Evolutionary conservation across 1,284 basidiomycete genomes (phyloP).

Genomic region (Pseudozyma sp.): DNA sequence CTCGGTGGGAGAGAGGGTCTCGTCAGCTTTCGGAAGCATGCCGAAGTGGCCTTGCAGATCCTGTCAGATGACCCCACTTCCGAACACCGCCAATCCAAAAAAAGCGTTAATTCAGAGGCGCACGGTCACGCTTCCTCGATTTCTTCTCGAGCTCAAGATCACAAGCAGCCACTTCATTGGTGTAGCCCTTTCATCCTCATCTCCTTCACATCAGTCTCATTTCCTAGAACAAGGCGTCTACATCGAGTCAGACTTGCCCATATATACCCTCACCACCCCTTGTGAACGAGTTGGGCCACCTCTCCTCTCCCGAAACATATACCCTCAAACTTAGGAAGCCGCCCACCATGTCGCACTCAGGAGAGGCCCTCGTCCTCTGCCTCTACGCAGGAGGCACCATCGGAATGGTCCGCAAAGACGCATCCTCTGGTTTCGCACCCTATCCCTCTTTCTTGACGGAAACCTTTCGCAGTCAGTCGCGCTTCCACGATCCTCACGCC

Average conservation of each 20-base stretch:
- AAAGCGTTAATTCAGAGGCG: slow-evolving; percentile 7
- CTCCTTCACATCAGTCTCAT: neutral
- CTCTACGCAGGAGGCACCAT: slow-evolving; percentile 88
- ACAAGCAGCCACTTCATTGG: slow-evolving; percentile 2
- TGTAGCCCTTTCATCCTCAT: neutral
- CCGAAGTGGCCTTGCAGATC: slow-evolving; percentile 8
- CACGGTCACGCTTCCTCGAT: neutral
- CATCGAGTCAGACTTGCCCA: slow-evolving; percentile 2
- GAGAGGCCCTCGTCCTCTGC: slow-evolving; percentile 76
- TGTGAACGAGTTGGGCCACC: neutral
- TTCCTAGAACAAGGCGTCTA: neutral
- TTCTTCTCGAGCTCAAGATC: slow-evolving; percentile 7
- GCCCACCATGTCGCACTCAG: slow-evolving; percentile 33
- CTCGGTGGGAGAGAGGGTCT: neutral
- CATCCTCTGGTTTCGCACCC: slow-evolving; percentile 78
- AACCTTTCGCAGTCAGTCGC: slow-evolving; percentile 82
- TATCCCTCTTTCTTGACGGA: slow-evolving; percentile 82
- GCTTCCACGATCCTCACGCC: slow-evolving; percentile 81
- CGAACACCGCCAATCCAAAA: slow-evolving; percentile 1
- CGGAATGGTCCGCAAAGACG: slow-evolving; percentile 70
- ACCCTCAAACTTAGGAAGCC: neutral
- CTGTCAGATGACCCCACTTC: slow-evolving; percentile 28
- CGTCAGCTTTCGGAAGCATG: slow-evolving; percentile 9
- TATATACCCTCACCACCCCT: slow-evolving; percentile 4
- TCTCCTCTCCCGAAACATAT: neutral